Evolutionary conservation across 495 filamentous ascomycete genomes (phyloP), one percentile per base, ranked within the genome.

Genomic region (Venustampulla echinocandica): DNA sequence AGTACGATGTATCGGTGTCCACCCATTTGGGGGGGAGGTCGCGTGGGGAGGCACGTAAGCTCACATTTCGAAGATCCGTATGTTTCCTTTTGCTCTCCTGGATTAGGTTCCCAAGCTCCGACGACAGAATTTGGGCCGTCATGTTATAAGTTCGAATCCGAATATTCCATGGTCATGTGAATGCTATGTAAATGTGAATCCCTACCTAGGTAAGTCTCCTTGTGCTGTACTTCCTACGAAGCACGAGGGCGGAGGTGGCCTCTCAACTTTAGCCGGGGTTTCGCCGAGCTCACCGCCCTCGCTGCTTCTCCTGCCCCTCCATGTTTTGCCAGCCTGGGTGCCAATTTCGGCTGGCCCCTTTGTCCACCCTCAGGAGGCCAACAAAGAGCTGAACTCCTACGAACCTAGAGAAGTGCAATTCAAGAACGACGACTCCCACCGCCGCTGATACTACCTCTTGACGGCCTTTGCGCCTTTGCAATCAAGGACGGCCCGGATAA

Each of bases 41-140:
- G 36, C 25, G 21, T 14, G 14, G 20, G 36, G 17, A n/a, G 13
- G 21, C 23, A 24, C 44, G 15, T 24, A 15, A 51, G 59, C 75
- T 49, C 60, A 90, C 88, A 75, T 83, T 83, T 71, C 87, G 77
- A 32, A 98, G 65, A 52, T 97, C 92, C 43, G 79, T 73, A 63
- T 95, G 81, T 66, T 93, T 97, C 51, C 90, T 79, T 64, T 93
- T 95, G 56, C 88, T 90, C 63, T 98, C 92, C 43, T 95, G 90
- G 43, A 96, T 84, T 55, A 98, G 77, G 65, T 85, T 94, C 56
- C 83, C 74, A 54, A 98, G 81, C 73, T 98, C 92, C 39, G 82
- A 78, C 54, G 82, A 82, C 52, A 98, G 76, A 47, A 97, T 79
- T 70, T 93, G 87, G 46, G 89, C 80, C 58, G 87, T 95, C 92